Percentiles rank a stretch among this genome's conserved stretches.
phyloP scores from a whole-genome alignment of 768 basidiomycete genomes.

The Chalciporus pseudorubinellus region DNA sequence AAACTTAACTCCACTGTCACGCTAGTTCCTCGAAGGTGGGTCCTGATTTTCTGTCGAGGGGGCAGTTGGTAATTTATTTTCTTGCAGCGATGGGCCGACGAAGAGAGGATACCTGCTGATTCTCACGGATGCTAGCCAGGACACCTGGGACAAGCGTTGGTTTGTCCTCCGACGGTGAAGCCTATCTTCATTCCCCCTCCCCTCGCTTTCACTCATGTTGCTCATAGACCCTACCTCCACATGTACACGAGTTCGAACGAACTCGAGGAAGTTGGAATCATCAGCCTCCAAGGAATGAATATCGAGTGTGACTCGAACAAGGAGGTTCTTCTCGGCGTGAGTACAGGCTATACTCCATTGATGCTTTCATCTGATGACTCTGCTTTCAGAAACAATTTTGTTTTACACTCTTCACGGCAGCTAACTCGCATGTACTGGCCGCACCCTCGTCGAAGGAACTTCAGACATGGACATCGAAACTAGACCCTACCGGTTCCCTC shows the following conservation, averaged over 20 bases:
- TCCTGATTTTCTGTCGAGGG: slow-evolving; percentile 3
- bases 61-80: background rate
- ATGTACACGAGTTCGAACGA: slow-evolving; percentile 85
- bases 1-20: slow-evolving; percentile 75
- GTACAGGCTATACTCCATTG: slow-evolving; percentile 23
- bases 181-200: background rate
- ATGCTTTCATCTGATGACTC: slow-evolving; percentile 3
- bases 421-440: slow-evolving; percentile 87
- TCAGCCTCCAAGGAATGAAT: slow-evolving; percentile 82
- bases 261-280: slow-evolving; percentile 75
- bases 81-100: slow-evolving; percentile 67
- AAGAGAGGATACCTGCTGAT: slow-evolving; percentile 84
- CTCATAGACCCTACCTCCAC: slow-evolving; percentile 79
- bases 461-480: slow-evolving; percentile 77
- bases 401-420: slow-evolving; percentile 88
- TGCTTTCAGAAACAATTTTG: slow-evolving; percentile 68
- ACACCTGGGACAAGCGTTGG: slow-evolving; percentile 82
- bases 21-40: slow-evolving; percentile 69
- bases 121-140: slow-evolving; percentile 74
- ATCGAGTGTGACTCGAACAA: slow-evolving; percentile 86
- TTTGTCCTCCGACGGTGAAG: slow-evolving; percentile 81
- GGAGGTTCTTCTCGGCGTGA: slow-evolving; percentile 80
- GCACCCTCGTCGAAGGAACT: slow-evolving; percentile 82
- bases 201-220: background rate
- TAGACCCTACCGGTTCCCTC: slow-evolving; percentile 76